Percentiles rank a stretch among this genome's conserved stretches.
These are phyloP conservation scores for Syncephalastrum racemosum DNA, from an alignment of 371 early-diverging fungal species.

Conservation along the genomic window DNA sequence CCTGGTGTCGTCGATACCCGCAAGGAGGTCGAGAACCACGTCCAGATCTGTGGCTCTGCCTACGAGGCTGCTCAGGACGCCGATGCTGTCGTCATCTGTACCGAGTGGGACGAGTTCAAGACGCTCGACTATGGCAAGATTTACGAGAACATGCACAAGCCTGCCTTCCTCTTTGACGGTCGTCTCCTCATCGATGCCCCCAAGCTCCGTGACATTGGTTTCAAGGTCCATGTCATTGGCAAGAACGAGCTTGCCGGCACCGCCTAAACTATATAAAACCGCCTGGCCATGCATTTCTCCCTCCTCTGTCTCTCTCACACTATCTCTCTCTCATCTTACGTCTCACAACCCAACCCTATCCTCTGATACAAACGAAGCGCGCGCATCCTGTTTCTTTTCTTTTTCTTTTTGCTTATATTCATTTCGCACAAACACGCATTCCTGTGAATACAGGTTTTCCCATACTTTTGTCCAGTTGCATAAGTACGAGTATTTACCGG, in stretches of 20 bases:
- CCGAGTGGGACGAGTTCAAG: slow-evolving; percentile 96
- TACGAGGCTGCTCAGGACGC: slow-evolving; percentile 73
- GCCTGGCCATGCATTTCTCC: too few species aligned
- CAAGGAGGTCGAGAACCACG: slow-evolving; percentile 60
- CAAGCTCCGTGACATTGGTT: slow-evolving; percentile 79
- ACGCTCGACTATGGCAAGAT: slow-evolving; percentile 73
- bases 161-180: slow-evolving; percentile 94
- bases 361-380: too few species aligned
- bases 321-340: too few species aligned
- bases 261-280: slow-evolving; percentile 22
- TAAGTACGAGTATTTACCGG: too few species aligned
- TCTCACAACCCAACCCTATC: too few species aligned
- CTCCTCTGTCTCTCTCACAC: too few species aligned
- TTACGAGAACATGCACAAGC: slow-evolving; percentile 79
- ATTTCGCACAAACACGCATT: too few species aligned
- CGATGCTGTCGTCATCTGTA: slow-evolving; percentile 85
- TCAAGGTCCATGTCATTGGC: slow-evolving; percentile 83
- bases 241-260: slow-evolving; percentile 61
- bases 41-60: slow-evolving; percentile 61
- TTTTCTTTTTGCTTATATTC: too few species aligned
- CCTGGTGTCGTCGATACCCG: slow-evolving; percentile 67
- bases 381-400: too few species aligned
- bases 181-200: slow-evolving; percentile 80
- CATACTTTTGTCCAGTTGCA: too few species aligned
- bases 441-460: too few species aligned